Evolutionary conservation across 2,329 filamentous ascomycete genomes (phyloP).

Genomic region (Coleophoma crateriformis): DNA sequence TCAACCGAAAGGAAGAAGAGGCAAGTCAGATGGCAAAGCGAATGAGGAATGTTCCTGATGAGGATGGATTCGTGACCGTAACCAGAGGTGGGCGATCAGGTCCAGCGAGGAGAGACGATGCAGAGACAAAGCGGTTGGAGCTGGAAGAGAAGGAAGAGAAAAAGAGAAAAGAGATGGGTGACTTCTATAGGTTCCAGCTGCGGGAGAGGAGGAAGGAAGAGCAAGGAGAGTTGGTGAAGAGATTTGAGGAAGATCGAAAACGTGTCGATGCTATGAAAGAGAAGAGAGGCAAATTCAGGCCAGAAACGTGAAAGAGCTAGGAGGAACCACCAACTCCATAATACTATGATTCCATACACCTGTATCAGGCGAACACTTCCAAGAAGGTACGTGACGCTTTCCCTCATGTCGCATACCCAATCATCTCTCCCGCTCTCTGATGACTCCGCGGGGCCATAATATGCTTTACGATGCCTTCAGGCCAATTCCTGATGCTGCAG

Average conservation of each 20-base stretch:
- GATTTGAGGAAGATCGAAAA: constrained; percentile 72
- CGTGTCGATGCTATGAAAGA: constrained; percentile 67
- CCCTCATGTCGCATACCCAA: too few species aligned
- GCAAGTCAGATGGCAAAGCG: constrained; percentile 56
- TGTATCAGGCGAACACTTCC: background rate
- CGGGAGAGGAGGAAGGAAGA: constrained; percentile 73
- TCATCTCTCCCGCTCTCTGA: constrained; percentile 25
- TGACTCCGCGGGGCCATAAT: constrained; percentile 49
- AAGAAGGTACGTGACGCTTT: constrained; percentile 12
- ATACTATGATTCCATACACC: constrained; percentile 1
- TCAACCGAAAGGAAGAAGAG: constrained; percentile 64
- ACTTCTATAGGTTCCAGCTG: constrained; percentile 83
- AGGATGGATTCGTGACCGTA: constrained; percentile 93
- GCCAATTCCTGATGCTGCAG: constrained; percentile 20
- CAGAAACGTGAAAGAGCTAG: constrained; percentile 35
- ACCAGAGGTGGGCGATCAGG: constrained; percentile 69
- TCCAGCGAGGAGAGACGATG: constrained; percentile 69
- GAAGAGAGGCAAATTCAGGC: constrained; percentile 56
- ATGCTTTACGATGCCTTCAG: constrained; percentile 30
- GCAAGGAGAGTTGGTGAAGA: constrained; percentile 61
- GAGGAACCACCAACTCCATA: background rate
- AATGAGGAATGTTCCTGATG: constrained; percentile 76
- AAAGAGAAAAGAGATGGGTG: constrained; percentile 57
- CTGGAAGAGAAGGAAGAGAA: constrained; percentile 59
- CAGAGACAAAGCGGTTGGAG: constrained; percentile 51